Conservation (phyloP, 2,329 filamentous ascomycete genomes). For the Ceratocystis cacaofunesta region DNA sequence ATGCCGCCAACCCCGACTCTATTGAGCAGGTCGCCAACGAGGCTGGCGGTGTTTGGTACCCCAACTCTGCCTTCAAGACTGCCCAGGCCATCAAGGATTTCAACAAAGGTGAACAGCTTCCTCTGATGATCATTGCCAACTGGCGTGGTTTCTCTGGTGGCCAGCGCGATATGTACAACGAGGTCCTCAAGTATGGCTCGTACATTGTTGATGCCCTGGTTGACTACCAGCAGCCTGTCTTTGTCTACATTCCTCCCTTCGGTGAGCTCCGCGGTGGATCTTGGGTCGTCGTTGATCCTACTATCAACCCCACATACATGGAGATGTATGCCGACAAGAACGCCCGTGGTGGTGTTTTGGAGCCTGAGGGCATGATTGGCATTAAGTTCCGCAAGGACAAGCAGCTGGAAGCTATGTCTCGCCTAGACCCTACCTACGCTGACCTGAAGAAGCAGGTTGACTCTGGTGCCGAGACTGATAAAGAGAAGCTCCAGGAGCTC, state of each 20-base stretch:
- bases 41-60: slow-evolving; percentile 98
- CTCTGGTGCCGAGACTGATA: slow-evolving; percentile 46
- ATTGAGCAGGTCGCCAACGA: slow-evolving; percentile 91
- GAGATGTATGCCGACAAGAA: slow-evolving; percentile 99
- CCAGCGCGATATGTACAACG: slow-evolving; percentile 99
- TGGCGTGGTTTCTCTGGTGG: slow-evolving; percentile 99
- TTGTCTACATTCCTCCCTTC: slow-evolving; percentile 94
- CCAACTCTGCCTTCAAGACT: slow-evolving; percentile 99
- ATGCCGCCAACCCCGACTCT: slow-evolving; percentile 95
- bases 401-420: slow-evolving; percentile 94
- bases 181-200: slow-evolving; percentile 97
- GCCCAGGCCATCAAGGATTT: slow-evolving; percentile 98
- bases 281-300: slow-evolving; percentile 97
- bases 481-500: slow-evolving; percentile 62
- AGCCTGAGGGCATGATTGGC: slow-evolving; percentile 93
- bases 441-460: slow-evolving; percentile 66
- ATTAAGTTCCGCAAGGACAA: slow-evolving; percentile 98
- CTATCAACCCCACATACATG: slow-evolving; percentile 92
- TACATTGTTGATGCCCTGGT: slow-evolving; percentile 97
- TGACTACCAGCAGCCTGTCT: slow-evolving; percentile 97
- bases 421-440: slow-evolving; percentile 71
- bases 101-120: slow-evolving; percentile 96
- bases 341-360: slow-evolving; percentile 86
- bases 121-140: slow-evolving; percentile 97
- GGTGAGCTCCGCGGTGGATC: slow-evolving; percentile 97